A percentile compares a stretch with the other conserved stretches of the same genome.
Conservation (phyloP, 2,329 filamentous ascomycete genomes). For the Bipolaris zeicola region DNA sequence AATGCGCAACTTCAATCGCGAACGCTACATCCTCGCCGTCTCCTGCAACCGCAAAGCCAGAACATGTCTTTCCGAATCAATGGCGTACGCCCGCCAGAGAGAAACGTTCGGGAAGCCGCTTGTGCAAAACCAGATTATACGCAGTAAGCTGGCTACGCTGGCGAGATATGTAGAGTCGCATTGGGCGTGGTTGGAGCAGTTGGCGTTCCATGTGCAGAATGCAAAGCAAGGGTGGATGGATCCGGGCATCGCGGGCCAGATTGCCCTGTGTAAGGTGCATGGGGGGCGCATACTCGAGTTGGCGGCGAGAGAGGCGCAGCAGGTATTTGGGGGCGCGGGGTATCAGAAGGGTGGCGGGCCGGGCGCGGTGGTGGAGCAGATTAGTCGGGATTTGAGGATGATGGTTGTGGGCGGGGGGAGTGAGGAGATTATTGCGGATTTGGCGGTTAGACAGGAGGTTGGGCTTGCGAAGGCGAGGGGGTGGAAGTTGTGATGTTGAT, state of each 20-base stretch:
- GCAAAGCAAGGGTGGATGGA: constrained; percentile 48
- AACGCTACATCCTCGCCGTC: constrained; percentile 64
- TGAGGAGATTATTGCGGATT: constrained; percentile 61
- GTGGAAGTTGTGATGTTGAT: constrained; percentile 46
- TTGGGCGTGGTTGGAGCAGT: constrained; percentile 66
- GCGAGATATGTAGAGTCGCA: constrained; percentile 65
- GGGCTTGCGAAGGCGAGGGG: constrained; percentile 49
- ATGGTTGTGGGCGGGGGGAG: constrained; percentile 61
- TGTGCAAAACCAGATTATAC: constrained; percentile 64
- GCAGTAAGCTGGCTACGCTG: constrained; percentile 64
- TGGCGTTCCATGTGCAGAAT: constrained; percentile 60
- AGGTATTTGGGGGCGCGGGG: constrained; percentile 60
- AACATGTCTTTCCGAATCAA: constrained; percentile 60
- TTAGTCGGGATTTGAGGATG: constrained; percentile 59
- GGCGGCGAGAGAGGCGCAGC: constrained; percentile 60
- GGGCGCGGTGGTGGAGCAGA: constrained; percentile 59
- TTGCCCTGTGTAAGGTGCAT: constrained; percentile 56
- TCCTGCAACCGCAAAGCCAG: constrained; percentile 63
- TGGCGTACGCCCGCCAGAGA: constrained; percentile 57
- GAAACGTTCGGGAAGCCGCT: constrained; percentile 65
- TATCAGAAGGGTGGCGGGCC: constrained; percentile 58
- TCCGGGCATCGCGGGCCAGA: constrained; percentile 47
- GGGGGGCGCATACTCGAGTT: constrained; percentile 58
- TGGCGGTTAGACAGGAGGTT: constrained; percentile 58
- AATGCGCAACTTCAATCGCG: constrained; percentile 61